Evolutionary conservation across 495 filamentous ascomycete species (phyloP), one percentile per base, ranked within the genome.

Genomic region (Aspergillus affinis): DNA sequence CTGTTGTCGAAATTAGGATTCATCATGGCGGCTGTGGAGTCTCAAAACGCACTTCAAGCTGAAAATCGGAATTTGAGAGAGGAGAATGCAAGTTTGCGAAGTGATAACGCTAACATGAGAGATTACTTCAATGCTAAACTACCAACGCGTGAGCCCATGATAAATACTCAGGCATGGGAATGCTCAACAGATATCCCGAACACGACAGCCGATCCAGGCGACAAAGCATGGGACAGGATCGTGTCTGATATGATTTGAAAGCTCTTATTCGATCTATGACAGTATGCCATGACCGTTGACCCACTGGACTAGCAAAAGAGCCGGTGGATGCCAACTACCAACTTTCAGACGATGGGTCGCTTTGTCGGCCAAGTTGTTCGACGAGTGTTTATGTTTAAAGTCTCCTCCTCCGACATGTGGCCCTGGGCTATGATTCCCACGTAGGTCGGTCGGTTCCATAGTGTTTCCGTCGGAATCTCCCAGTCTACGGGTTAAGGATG

Each of bases 221-320:
- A 61, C 2, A 64, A 64, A 53, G 63, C 64, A 6, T 72, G 68
- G 70, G 72, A 74, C 50, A 61, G 66, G 49, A 72, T 72, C 46
- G 62, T 64, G 8, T 46, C 64, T 27, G 72, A 74, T 47, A 55
- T 74, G 17, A 63, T 72, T 41, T 74, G 50, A 69, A 68, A 4
- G 21, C n/a, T 9, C 26, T 10, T 17, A 26, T 2, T 4, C 4
- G 23, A 26, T 26, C 4, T 26, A 26, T 26, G 23, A 4, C 4
- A 26, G 2, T 26, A 26, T 26, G 23, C 23, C 23, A 26, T 26
- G 23, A 4, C 23, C 23, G 4, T 26, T 4, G 4, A 26, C 4
- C 4, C 4, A 26, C 23, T 26, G 23, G 4, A 26, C 23, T 26
- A 26, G 23, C 23, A 26, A 4, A 26, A 2, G 23, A 2, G 23